Conservation (phyloP, 2,329 filamentous ascomycete genomes). For the Tolypocladium sp. region DNA sequence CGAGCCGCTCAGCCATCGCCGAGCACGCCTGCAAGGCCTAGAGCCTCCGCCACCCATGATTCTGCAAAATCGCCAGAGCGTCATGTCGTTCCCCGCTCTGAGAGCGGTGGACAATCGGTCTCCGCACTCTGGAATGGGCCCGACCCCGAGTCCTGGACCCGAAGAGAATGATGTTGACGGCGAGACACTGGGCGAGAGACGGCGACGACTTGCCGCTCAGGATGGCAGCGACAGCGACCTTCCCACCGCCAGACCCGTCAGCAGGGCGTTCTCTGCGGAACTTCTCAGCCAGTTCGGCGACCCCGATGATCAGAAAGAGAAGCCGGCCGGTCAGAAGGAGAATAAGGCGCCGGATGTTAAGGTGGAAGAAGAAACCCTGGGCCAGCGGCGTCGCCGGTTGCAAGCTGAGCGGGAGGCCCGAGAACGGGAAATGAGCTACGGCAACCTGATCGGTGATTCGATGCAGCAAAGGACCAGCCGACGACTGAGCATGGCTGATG, state of each 20-base stretch:
- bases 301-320: constrained; percentile 30
- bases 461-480: constrained; percentile 12
- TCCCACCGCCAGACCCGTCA: constrained; percentile 49
- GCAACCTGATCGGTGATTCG: constrained; percentile 12
- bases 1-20: constrained; percentile 72
- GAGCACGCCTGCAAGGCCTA: constrained; percentile 63
- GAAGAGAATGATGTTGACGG: constrained; percentile 49
- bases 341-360: constrained; percentile 22
- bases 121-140: constrained; percentile 1
- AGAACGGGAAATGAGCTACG: constrained; percentile 41
- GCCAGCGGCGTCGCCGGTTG: constrained; percentile 64
- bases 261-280: constrained; percentile 58
- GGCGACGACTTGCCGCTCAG: constrained; percentile 53
- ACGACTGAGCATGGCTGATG: constrained; percentile 49
- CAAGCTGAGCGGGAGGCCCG: constrained; percentile 61
- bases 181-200: constrained; percentile 58
- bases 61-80: constrained; percentile 32
- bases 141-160: constrained; percentile 26
- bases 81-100: constrained; percentile 29
- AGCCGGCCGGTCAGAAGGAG: constrained; percentile 26
- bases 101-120: constrained; percentile 1
- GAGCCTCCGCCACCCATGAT: constrained; percentile 31
- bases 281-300: constrained; percentile 57
- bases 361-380: constrained; percentile 65
- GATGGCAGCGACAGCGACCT: constrained; percentile 35